phyloP scores from a whole-genome alignment of 1,284 basidiomycete genomes.

The Takashimella koratensis region DNA sequence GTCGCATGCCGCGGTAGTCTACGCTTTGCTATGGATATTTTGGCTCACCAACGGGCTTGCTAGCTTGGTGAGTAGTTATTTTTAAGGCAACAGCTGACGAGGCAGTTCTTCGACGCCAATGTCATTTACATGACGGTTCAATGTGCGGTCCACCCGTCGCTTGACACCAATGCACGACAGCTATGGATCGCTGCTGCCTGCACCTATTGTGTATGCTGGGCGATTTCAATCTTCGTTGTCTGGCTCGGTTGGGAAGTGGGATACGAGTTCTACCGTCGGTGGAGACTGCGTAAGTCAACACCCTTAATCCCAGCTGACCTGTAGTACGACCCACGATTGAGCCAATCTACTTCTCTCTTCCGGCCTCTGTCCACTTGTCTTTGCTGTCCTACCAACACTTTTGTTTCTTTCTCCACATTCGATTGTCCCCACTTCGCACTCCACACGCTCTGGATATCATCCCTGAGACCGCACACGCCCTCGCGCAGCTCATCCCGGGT shows the following conservation, averaged over 20 bases:
- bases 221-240: constrained; percentile 68
- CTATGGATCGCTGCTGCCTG: constrained; percentile 32
- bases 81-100: background rate
- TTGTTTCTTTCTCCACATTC: constrained; percentile 73
- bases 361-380: constrained; percentile 66
- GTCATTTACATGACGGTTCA: constrained; percentile 35
- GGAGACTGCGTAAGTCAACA: constrained; percentile 69
- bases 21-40: constrained; percentile 21
- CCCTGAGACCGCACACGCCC: constrained; percentile 71
- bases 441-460: constrained; percentile 31
- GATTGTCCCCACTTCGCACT: constrained; percentile 59
- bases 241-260: constrained; percentile 72
- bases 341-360: constrained; percentile 73
- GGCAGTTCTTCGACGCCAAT: constrained; percentile 41
- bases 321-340: constrained; percentile 72
- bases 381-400: constrained; percentile 76
- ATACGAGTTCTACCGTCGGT: constrained; percentile 72
- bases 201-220: constrained; percentile 63
- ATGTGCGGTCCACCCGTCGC: constrained; percentile 24
- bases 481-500: constrained; percentile 73
- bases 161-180: constrained; percentile 7
- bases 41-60: constrained; percentile 26
- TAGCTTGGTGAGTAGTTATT: constrained; percentile 20
- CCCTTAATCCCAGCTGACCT: constrained; percentile 2
- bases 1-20: constrained; percentile 16